Base-by-base conservation (phyloP, 2,329 filamentous ascomycete species). In the Podosphaera fusca region DNA sequence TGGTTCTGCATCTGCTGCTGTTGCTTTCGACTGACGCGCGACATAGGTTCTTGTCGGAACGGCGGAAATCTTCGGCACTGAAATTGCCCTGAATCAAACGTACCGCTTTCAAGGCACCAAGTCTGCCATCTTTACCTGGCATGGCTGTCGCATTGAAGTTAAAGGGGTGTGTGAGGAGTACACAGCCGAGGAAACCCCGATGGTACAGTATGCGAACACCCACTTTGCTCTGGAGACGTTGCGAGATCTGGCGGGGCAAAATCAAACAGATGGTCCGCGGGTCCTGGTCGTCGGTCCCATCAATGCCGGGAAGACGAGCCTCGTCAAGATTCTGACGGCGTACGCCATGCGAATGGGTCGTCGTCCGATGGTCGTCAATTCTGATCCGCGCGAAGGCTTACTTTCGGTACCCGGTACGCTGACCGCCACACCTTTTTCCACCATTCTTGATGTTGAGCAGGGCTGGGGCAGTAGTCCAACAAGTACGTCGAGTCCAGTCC, bases 21-120 rank as follows among this genome's bases (percentile, higher is more conserved):
- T 33, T 34, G 47, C 6, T 34, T 9, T 10, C 29, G 7, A 10
- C n/a, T 30, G 33, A 5, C 30, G 21, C 14, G 54, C 60, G 59
- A 76, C 55, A 69, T 45, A 88, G 72, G 74, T 96, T 33, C 71
- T 87, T 57, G 80, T 77, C 38, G 92, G 92, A 60, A 87, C 83
- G 1, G 92, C 90, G 54, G 92, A 98, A 70, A 81, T 94, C 66
- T 95, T 96, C 67, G 92, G 92, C 67, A 89, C 90, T 57, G 92
- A 98, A 71, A 83, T 98, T 49, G 88, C 88, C 9, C 76, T 79
- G 8, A 84, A 84, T 58, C 84, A 84, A 55, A 76, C 79, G 8
- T 96, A 96, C 72, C 82, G 76, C 36, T 90, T 98, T 69, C 77
- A 78, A 51, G 85, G 87, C 57, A 79, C 78, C 63, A 94, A 94